Evolutionary conservation across 2,329 filamentous ascomycete genomes (phyloP), one percentile per base, ranked within the genome.

Genomic region (Chalaropsis ovoidea): DNA sequence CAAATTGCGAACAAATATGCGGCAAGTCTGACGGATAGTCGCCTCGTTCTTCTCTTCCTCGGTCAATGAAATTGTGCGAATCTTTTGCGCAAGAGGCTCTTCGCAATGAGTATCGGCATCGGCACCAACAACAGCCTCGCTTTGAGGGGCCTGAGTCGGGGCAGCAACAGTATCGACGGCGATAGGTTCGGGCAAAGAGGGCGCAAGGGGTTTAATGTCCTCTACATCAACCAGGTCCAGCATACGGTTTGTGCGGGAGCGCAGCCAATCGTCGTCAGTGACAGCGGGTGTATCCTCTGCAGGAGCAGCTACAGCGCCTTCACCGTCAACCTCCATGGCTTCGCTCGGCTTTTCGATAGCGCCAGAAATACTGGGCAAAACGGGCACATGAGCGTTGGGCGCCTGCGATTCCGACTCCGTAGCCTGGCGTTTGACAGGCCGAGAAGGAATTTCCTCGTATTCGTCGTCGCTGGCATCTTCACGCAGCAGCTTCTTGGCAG

Each of bases 1-100:
- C 54, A 99, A 79, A 73, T 99, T 99, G 63, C 94, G 83, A 31
- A 96, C 79, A 74, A 96, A 99, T 0, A 99, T 78, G 69, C 94
- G 85, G 67, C 85, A 85, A 60, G 87, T 95, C 65, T 83, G 80
- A 65, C 81, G 82, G 68, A 96, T 87, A 62, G 82, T 80, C 61
- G 86, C 81, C 63, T 86, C 75, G 67, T 74, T 73, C 8, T 76
- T 73, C 8, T 78, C 74, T 45, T 78, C 76, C 2, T 75, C 74
- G 27, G 65, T 54, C 39, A 60, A 22, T 19, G 41, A 27, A 10
- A 19, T 62, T 27, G 15, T 45, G 13, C 49, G 52, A 22, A 13
- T 19, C 22, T 19, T 62, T 35, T 54, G 60, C 19, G 35, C 35
- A 39, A 27, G n/a, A 43, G 13, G 31, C 22, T 58, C 15, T 15